Base-by-base conservation (phyloP, 176 grass and related monocot species). In the Oryza coarctata region DNA sequence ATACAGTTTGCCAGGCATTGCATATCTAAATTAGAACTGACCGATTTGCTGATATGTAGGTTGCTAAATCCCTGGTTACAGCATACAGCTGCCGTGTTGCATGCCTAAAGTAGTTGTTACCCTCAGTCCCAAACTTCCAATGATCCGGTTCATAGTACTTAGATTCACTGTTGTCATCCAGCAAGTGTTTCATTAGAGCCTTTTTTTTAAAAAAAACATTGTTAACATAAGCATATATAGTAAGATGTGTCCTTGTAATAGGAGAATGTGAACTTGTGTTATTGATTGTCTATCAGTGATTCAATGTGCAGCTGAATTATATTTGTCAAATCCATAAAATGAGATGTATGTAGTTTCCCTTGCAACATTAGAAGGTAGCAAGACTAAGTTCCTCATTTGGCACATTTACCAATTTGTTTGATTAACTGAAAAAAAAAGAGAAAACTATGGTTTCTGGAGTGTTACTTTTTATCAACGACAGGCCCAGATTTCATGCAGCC, bases 401-500 rank as follows among this genome's bases (percentile, higher is more conserved):
- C 57, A 35, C 9, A 12, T 35, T 25, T 14, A 13, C 38, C 22
- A n/a, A 11, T 75, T 12, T 34, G 31, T 55, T 73, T 52, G n/a
- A 63, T 43, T 38, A 77, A 71, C 18, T 60, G 29, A 12, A 71
- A 70, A 68, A 39, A 5, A 71, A 70, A 50, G 12, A 17, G 22
- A 29, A 55, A 34, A 70, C 13, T 20, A 65, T 3, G 20, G 63
- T 35, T 70, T 61, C 60, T 49, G 25, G 39, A 65, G 32, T 33
- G 1, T 85, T 87, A 94, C 92, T 89, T 84, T 66, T 89, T 85
- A 68, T 87, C 49, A 75, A 94, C 14, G 81, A 94, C 89, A 62
- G 87, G 92, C 38, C 92, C 92, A 1, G 92, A 91, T 73, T 94
- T 94, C 92, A 94, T 94, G 64, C 92, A 94, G 38, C 92, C 92